Base-by-base conservation (phyloP, 768 basidiomycete genomes). In the Mycena venus region DNA sequence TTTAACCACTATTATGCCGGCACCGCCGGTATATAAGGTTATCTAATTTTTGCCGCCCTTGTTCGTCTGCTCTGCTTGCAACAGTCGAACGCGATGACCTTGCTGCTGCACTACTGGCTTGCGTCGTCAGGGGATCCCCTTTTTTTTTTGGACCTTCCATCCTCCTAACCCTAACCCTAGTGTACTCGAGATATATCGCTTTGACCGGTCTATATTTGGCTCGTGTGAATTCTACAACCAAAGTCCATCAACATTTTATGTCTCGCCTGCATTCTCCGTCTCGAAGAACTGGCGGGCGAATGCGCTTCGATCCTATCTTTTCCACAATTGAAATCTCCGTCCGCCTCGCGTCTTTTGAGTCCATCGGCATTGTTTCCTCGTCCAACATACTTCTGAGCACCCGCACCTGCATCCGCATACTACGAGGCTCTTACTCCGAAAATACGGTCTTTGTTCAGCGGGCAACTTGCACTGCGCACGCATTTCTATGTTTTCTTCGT, bases 11-110 rank as follows among this genome's bases (percentile, higher is more conserved):
- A 88, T 89, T 88, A 89, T 88, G 86, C 82, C 81, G 84, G 86
- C 88, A 89, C 84, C 83, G 88, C 86, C 83, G 83, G 84, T 85
- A 88, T 88, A 77, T 80, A 80, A 89, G 88, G 88, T 90, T 90
- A 90, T 89, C 84, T 86, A 82, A 87, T 87, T 88, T 87, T 87
- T 87, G 86, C 83, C 85, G 85, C 86, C 86, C 87, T 85, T 85
- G 88, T 76, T 80, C 75, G 83, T 81, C 84, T 84, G 89, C 89
- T 89, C 90, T 90, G 89, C 89, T 90, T 89, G 88, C 88, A 90
- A 85, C 89, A 83, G 78, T 82, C 79, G 81, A 84, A 80, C 84
- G 79, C 73, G 88, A 90, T 90, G 89, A 89, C 88, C 87, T 88
- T 86, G 88, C 87, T 79, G 70, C 79, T 88, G 88, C 89, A 90